A percentile compares a stretch with the other conserved stretches of the same genome.
phyloP scores from a whole-genome alignment of 805 yeast species.

The Lipomyces japonicus region DNA sequence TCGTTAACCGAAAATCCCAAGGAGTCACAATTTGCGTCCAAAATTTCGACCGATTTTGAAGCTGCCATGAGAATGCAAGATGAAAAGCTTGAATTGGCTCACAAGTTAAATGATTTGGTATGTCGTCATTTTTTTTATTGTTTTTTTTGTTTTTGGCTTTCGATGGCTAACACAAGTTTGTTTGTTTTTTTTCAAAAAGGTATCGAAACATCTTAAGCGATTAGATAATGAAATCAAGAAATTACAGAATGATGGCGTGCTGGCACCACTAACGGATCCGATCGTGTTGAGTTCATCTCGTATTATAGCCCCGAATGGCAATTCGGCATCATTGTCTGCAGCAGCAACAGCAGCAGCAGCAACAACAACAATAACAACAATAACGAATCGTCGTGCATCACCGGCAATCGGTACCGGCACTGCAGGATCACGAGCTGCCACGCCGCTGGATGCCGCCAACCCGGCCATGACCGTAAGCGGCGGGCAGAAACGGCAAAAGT shows the following conservation, averaged over 20 bases:
- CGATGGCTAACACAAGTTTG: neutral
- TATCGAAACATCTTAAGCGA: slow-evolving; percentile 67
- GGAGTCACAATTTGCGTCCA: slow-evolving; percentile 62
- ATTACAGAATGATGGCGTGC: slow-evolving; percentile 74
- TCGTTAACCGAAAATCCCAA: slow-evolving; percentile 76
- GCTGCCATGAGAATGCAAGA: slow-evolving; percentile 60
- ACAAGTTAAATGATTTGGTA: slow-evolving; percentile 60
- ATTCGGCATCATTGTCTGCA: neutral
- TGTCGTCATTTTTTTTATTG: neutral
- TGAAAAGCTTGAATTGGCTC: slow-evolving; percentile 74
- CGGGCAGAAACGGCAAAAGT: neutral
- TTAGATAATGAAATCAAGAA: slow-evolving; percentile 72
- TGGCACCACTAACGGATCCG: slow-evolving; percentile 44
- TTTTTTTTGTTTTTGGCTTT: too few species aligned
- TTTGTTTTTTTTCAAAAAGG: slow-evolving; percentile 27
- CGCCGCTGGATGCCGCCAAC: neutral
- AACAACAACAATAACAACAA: neutral
- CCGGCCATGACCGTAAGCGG: neutral
- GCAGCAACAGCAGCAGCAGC: neutral
- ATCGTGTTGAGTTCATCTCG: slow-evolving; percentile 11
- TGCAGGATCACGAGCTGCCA: slow-evolving; percentile 3
- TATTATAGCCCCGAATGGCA: neutral
- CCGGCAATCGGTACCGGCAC: neutral
- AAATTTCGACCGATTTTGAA: slow-evolving; percentile 65
- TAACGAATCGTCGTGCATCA: slow-evolving; percentile 7